phyloP scores from a whole-genome alignment of 306 rosid genomes.

The Casuarina cunninghamiana region DNA sequence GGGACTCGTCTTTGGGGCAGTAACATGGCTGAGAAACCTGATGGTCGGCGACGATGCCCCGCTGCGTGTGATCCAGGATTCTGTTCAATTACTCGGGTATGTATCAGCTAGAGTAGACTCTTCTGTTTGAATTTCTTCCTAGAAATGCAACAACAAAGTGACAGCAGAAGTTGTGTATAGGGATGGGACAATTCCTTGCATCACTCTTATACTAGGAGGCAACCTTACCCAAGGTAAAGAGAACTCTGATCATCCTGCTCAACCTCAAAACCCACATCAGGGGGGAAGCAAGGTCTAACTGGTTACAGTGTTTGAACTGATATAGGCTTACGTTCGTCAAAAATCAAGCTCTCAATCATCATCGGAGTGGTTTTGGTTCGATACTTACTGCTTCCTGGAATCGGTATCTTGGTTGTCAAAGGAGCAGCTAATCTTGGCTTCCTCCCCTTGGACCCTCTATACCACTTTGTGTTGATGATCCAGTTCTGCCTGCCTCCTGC shows the following conservation, averaged over 20 bases:
- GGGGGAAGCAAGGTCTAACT: not conserved
- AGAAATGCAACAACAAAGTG: not conserved
- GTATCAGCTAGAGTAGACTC: not conserved
- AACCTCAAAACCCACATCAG: not conserved
- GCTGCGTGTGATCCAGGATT: constrained; percentile 63
- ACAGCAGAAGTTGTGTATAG: constrained; percentile 38
- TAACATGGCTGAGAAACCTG: constrained; percentile 57
- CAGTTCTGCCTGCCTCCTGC: constrained; percentile 95
- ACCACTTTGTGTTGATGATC: constrained; percentile 62
- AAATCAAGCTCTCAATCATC: constrained; percentile 38
- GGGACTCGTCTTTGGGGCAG: constrained; percentile 71
- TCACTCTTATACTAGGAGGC: constrained; percentile 83
- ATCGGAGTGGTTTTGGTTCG: constrained; percentile 42
- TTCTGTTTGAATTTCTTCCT: too few species aligned
- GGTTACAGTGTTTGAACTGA: not conserved
- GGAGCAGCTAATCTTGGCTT: constrained; percentile 51
- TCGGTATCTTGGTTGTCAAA: constrained; percentile 66
- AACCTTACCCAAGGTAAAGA: constrained; percentile 72
- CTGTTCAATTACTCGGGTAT: constrained; percentile 69
- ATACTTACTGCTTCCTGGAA: constrained; percentile 49
- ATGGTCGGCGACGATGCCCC: constrained; percentile 71
- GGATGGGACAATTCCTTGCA: constrained; percentile 86
- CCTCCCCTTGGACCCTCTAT: constrained; percentile 70
- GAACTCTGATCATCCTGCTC: not conserved
- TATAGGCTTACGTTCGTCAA: constrained; percentile 64